phyloP scores from a whole-genome alignment of 495 filamentous ascomycete genomes.

The Podospora didyma region DNA sequence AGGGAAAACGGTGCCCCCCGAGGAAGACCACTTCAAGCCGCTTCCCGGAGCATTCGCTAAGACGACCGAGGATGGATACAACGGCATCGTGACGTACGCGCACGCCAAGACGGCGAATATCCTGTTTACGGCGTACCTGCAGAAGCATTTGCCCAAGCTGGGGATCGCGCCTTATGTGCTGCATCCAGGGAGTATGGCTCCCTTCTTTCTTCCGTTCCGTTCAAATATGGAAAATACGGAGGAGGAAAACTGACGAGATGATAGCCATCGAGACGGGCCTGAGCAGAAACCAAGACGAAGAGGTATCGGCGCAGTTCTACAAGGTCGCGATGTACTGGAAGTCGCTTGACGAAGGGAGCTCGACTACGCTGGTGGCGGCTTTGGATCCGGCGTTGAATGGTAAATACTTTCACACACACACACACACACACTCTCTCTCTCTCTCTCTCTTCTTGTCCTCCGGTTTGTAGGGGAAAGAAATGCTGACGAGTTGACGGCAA shows the following conservation, averaged over 20 bases:
- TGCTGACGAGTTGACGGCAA: conserved; percentile 7
- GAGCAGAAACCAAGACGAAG: conserved; percentile 36
- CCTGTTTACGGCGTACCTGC: conserved; percentile 50
- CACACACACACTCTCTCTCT: too few species aligned
- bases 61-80: conserved; percentile 46
- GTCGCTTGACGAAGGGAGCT: conserved; percentile 47
- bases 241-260: too few species aligned
- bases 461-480: neutral
- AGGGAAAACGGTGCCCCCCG: conserved; percentile 30
- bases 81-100: conserved; percentile 50
- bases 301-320: conserved; percentile 33
- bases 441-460: too few species aligned
- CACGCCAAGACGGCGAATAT: conserved; percentile 61
- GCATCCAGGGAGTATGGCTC: conserved; percentile 45
- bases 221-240: too few species aligned
- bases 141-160: conserved; percentile 27
- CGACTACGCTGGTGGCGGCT: conserved; percentile 55
- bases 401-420: too few species aligned
- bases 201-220: neutral
- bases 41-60: conserved; percentile 30
- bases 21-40: conserved; percentile 30
- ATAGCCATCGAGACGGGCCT: conserved; percentile 36
- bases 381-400: conserved; percentile 49
- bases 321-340: conserved; percentile 45
- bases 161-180: conserved; percentile 40